Percentiles rank a stretch among this genome's conserved stretches.
These are phyloP conservation scores for Tillandsia fasciculata DNA, from an alignment of 176 grass and related monocot species.

Conservation along the genomic window DNA sequence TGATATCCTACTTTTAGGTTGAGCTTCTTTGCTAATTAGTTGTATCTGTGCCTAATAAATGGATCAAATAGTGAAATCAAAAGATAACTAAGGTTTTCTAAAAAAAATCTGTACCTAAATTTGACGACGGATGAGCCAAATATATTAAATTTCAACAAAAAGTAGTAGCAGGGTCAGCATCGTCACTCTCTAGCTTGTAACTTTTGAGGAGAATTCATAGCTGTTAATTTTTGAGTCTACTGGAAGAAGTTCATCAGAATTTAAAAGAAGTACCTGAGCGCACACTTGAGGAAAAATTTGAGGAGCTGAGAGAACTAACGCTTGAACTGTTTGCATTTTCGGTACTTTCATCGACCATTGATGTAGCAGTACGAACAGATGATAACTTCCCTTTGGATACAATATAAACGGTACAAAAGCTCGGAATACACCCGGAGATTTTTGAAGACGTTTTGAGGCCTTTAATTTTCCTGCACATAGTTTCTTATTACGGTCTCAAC, in stretches of 20 bases:
- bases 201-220: neutral
- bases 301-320: constrained; percentile 38
- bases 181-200: neutral
- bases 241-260: neutral
- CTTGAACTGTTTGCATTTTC: constrained; percentile 33
- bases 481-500: neutral
- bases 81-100: too few species aligned
- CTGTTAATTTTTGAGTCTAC: neutral
- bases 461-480: constrained; percentile 53
- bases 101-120: too few species aligned
- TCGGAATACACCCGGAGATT: constrained; percentile 65
- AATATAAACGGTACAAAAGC: constrained; percentile 67
- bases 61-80: too few species aligned
- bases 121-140: too few species aligned
- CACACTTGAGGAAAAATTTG: constrained; percentile 37
- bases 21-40: too few species aligned
- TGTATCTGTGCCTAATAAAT: too few species aligned
- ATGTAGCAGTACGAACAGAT: constrained; percentile 56
- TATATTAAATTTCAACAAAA: too few species aligned
- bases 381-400: constrained; percentile 71
- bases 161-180: neutral
- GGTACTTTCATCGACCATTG: constrained; percentile 11
- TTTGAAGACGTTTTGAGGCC: constrained; percentile 47
- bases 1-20: too few species aligned
- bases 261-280: constrained; percentile 35